Percentiles rank a stretch among this genome's conserved stretches.
phyloP scores from a whole-genome alignment of 371 early-diverging fungal species.

The Mucor saturninus region DNA sequence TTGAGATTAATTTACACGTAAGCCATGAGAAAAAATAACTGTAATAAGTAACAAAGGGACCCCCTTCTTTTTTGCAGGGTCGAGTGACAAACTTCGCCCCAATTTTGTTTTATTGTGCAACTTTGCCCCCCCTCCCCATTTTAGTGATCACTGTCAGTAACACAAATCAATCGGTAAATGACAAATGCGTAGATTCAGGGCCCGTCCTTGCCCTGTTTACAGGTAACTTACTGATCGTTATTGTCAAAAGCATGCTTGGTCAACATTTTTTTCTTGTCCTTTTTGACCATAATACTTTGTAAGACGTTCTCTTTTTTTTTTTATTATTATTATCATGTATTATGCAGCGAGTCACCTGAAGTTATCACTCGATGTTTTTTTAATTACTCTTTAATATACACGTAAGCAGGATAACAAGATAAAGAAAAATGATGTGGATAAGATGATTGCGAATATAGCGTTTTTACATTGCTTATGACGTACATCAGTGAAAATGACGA shows the following conservation, averaged over 20 bases:
- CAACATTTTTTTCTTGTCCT: too few relatives aligned
- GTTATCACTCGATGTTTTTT: neutral
- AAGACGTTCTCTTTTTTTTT: neutral
- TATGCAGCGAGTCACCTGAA: slow-evolving; percentile 2
- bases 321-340: neutral
- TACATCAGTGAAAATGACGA: neutral
- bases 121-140: neutral
- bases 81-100: neutral
- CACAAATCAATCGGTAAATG: slow-evolving; percentile 3
- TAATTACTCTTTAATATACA: neutral
- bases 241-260: neutral
- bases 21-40: neutral
- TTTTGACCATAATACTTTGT: too few relatives aligned
- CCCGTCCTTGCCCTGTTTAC: neutral
- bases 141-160: neutral
- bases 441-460: too few relatives aligned
- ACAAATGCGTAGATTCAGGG: neutral
- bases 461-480: too few relatives aligned
- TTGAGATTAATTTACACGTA: neutral
- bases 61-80: neutral
- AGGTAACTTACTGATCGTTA: neutral
- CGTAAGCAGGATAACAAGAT: neutral
- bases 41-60: neutral
- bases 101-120: neutral
- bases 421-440: neutral